Evolutionary conservation across 441 rosid genomes (phyloP), one percentile per base, ranked within the genome.

Genomic region (Bruguiera hainesii): DNA sequence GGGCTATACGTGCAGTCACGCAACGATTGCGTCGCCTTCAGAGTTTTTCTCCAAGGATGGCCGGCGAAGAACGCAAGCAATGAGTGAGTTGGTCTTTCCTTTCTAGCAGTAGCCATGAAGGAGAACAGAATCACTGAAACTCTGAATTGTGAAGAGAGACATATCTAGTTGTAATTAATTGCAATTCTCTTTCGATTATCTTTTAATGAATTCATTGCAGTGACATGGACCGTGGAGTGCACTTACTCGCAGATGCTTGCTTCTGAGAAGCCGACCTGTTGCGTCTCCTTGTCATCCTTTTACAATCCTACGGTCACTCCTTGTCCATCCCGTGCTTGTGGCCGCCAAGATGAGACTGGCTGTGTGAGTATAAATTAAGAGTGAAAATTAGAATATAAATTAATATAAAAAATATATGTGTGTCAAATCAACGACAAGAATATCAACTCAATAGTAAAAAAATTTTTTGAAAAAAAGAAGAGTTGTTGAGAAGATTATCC

Each of bases 271-370:
- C 85, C 87, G 21, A 79, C 56, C 29, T 85, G 89, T 48, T 87
- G 88, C 11, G 88, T 83, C 66, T 83, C 85, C 4, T 67, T 85
- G 76, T 85, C 88, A 26, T 81, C 89, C 7, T 87, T 85, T 56
- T 85, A 87, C 76, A 85, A 79, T 56, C 63, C 73, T 19, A 78
- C 68, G 2, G 72, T 85, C 62, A 79, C 81, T 55, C 76, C 82
- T 26, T 85, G 87, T 68, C 81, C 85, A 10, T 7, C 74, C 46
- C 85, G 88, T 63, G 75, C 88, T 16, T 85, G 84, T 57, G 88
- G 89, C 61, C 85, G 85, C 79, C 79, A 75, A 56, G 82, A 76
- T 61, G 71, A 61, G 20, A 55, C 71, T n/a, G 68, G n/a, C 5
- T 80, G 89, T 62, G 69, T 81, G 60, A 20, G 35, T 20, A 20